Evolutionary conservation across 2,329 filamentous ascomycete genomes (phyloP), one percentile per base, ranked within the genome.

Genomic region (Teratosphaeriaceae sp.): DNA sequence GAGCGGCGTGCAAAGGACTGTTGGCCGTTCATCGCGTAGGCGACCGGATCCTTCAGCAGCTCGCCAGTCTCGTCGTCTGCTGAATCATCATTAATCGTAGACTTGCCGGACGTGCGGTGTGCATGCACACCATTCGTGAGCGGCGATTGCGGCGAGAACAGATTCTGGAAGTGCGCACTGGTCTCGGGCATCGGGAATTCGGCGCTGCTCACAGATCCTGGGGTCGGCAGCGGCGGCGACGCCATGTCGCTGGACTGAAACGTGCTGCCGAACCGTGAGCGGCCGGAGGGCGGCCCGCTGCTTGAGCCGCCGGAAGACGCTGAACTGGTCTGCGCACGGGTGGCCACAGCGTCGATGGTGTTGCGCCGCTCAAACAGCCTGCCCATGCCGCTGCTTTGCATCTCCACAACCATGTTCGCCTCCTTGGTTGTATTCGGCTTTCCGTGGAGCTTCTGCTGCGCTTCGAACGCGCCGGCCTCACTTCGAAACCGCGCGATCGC

Each of bases 71-170:
- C 84, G 38, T 88, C 84, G 49, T 84, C 80, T 21, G 77, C 79
- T 13, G 75, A 74, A 56, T 82, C 78, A 54, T 84, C 78, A 51
- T 78, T 82, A 63, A 88, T 88, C 39, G 88, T 69, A 2, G 79
- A 77, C 63, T 87, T 88, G 53, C 84, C 82, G 2, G 78, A 76
- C 27, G 78, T 71, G 44, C 78, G 73, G 13, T 71, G 66, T 46
- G 82, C 80, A n/a, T 71, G 70, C n/a, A 84, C 70, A 41, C 83
- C 78, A 57, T 81, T 84, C 31, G 79, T 80, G 42, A 87, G 81
- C 1, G 84, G 84, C 5, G 84, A 87, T 52, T 84, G 82, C 1
- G 82, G 79, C 11, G 82, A 84, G 64, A 87, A 88, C 20, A 86
- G 65, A 47, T 70, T 79, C 51, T 81, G 78, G 52, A 79, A 79